phyloP scores from a whole-genome alignment of 2,329 filamentous ascomycete species.

The Trichoderma afroharzianum region DNA sequence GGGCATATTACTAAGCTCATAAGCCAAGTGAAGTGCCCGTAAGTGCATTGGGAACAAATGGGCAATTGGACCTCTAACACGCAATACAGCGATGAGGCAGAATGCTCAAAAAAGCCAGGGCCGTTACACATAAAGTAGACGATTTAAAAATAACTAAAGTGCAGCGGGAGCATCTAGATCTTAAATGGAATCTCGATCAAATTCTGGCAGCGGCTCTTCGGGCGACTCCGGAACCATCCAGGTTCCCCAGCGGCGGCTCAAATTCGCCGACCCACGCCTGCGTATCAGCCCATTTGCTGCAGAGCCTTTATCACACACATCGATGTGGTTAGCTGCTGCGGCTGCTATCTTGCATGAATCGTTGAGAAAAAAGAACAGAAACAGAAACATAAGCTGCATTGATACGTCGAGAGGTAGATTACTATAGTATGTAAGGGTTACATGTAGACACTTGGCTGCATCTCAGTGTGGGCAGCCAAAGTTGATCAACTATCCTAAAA shows the following conservation, averaged over 20 bases:
- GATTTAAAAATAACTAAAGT: background rate
- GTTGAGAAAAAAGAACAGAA: background rate
- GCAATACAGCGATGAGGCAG: background rate
- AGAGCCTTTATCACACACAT: background rate
- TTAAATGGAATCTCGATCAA: conserved; percentile 10
- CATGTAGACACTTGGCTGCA: background rate
- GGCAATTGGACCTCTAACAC: background rate
- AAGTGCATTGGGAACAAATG: background rate
- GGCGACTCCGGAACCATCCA: conserved; percentile 14
- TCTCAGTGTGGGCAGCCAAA: background rate
- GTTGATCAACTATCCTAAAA: background rate
- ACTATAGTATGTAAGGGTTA: background rate
- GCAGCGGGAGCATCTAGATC: background rate
- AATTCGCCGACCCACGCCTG: background rate
- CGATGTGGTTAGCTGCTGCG: background rate
- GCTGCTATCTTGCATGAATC: background rate
- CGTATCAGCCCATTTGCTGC: background rate
- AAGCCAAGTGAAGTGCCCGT: background rate
- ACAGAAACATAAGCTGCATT: background rate
- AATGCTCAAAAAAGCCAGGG: background rate
- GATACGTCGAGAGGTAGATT: background rate
- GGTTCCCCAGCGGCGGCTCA: background rate
- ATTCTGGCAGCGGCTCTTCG: background rate
- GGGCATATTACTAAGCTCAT: background rate
- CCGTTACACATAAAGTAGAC: background rate